Percentiles rank a stretch among this genome's conserved stretches.
Evolutionary conservation across 1,139 yeast genomes (phyloP).

Genomic region (Ogataea hybrid): DNA sequence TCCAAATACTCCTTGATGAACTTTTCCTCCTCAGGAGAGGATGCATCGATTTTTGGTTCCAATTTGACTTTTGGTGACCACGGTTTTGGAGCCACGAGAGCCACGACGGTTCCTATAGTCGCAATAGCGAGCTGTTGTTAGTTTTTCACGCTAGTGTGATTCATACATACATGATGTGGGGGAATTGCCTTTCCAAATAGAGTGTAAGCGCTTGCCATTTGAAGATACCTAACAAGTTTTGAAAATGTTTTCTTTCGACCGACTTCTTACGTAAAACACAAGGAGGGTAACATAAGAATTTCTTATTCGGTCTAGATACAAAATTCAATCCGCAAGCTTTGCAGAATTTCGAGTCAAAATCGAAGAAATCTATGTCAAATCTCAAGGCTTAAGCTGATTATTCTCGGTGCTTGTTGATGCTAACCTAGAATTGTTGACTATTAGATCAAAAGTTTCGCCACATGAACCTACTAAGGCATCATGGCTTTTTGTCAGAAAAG

Average conservation of each 20-base stretch:
- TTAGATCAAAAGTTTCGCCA: too few relatives aligned
- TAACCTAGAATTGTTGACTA: background rate
- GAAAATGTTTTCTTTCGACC: background rate
- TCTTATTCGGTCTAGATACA: too few relatives aligned
- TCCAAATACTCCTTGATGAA: conserved; percentile 51
- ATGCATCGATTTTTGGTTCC: conserved; percentile 67
- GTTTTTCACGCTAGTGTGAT: background rate
- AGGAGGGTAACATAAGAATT: too few relatives aligned
- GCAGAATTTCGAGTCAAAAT: background rate
- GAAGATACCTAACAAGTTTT: conserved; percentile 7
- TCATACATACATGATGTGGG: conserved; percentile 55
- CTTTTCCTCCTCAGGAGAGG: conserved; percentile 85
- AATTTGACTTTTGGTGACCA: conserved; percentile 50
- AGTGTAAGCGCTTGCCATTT: conserved; percentile 79
- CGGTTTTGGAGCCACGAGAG: conserved; percentile 67
- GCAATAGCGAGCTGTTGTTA: conserved; percentile 54
- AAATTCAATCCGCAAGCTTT: too few relatives aligned
- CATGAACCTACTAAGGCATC: too few relatives aligned
- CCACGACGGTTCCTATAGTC: conserved; percentile 61
- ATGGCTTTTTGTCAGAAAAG: conserved; percentile 6
- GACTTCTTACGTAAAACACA: too few relatives aligned
- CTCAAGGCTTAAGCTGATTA: background rate
- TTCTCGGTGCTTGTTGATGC: background rate
- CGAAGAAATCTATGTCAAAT: too few relatives aligned
- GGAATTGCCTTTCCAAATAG: conserved; percentile 75